Base-by-base conservation (phyloP, 208 protist genomes). In the Willaertia magna region DNA sequence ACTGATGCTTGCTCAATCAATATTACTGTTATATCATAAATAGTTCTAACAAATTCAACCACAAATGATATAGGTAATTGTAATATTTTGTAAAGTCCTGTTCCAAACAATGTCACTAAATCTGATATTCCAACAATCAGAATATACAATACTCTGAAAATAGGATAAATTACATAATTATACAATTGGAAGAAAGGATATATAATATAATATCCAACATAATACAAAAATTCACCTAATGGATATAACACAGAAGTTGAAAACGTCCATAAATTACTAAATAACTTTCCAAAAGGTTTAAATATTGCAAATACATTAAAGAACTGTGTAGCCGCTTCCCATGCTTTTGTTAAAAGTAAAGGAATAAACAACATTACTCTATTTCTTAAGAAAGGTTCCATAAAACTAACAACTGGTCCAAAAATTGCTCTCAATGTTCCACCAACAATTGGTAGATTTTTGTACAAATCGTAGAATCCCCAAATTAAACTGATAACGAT, bases 391-490 rank as follows among this genome's bases (percentile, higher is more conserved):
- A 83, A 14, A 40, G 78, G 78, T 20, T 83, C 78, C 7, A 81
- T 51, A 26, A 11, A 46, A 14, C 22, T 44, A 12, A 47, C n/a
- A 1, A 83, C 20, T 11, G 78, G 78, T 40, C 78, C 78, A 83
- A 83, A 48, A 2, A 83, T 26, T 52, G 12, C 16, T 55, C 78
- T 49, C 2, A 83, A n/a, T 4, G 78, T 46, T 26, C 46, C 78
- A 55, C 78, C 78, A 30, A 83, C 78, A 83, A 55, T 44, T 40
- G 78, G 78, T 26, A 83, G 42, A 83, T 83, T 51, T 26, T 83
- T 83, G n/a, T 83, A 83, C 46, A 83, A 55, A 55, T 83, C 78
- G 42, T 83, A 83, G 55, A 83, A 83, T 0, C 78, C 78, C 78
- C 78, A 83, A n/a, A 83, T 39, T 9, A 83, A 42, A 49, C 34